Percentiles rank a stretch among this genome's conserved stretches.
phyloP scores from a whole-genome alignment of 2,329 filamentous ascomycete genomes.

The Colletotrichum sp. region DNA sequence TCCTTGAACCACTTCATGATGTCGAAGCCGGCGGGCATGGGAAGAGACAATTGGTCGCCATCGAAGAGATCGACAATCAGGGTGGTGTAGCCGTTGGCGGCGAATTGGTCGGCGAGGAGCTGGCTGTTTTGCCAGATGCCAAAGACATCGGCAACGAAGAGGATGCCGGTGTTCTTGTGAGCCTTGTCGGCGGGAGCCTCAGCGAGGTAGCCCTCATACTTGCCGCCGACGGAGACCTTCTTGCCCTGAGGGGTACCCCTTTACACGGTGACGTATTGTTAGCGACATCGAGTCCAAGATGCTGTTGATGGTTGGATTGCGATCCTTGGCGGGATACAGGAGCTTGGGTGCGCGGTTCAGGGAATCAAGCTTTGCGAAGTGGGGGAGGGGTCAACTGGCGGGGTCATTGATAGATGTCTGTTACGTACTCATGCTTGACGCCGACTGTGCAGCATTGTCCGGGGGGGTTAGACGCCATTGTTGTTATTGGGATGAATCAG shows the following conservation, averaged over 20 bases:
- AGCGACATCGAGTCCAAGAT: neutral
- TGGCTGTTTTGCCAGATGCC: slow-evolving; percentile 54
- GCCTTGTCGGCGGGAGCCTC: slow-evolving; percentile 44
- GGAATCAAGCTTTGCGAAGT: slow-evolving; percentile 1
- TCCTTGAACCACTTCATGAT: slow-evolving; percentile 38
- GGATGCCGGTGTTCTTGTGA: slow-evolving; percentile 47
- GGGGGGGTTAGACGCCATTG: slow-evolving; percentile 61
- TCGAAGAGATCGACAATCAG: slow-evolving; percentile 44
- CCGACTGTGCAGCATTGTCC: slow-evolving; percentile 58
- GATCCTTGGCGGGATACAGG: neutral
- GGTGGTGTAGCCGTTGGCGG: slow-evolving; percentile 42
- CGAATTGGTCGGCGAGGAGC: slow-evolving; percentile 45
- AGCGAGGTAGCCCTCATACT: slow-evolving; percentile 57
- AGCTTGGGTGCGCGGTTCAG: neutral
- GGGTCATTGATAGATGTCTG: neutral
- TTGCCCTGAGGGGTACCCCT: slow-evolving; percentile 56
- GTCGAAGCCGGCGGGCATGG: slow-evolving; percentile 36
- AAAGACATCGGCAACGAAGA: slow-evolving; percentile 55
- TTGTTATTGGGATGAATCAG: neutral
- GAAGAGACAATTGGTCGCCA: slow-evolving; percentile 50
- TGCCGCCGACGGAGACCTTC: slow-evolving; percentile 47
- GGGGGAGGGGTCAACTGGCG: slow-evolving; percentile 8
- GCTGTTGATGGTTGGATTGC: neutral
- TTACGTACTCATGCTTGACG: slow-evolving; percentile 57
- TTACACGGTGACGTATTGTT: neutral